phyloP scores from a whole-genome alignment of 768 basidiomycete species.

The Leccinum obscurum region DNA sequence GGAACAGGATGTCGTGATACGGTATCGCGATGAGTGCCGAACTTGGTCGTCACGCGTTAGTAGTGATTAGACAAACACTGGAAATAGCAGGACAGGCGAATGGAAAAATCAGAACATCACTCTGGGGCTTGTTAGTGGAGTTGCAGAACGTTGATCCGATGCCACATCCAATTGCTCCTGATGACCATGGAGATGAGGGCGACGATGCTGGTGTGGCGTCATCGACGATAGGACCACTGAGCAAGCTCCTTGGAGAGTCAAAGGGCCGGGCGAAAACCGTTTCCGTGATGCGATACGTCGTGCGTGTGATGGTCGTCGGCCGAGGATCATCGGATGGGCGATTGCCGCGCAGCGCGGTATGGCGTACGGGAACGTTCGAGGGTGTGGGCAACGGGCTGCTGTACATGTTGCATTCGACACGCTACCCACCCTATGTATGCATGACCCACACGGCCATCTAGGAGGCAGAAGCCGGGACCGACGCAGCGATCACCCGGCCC shows the following conservation, averaged over 20 bases:
- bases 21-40: not conserved
- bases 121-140: not conserved
- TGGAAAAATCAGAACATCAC: not conserved
- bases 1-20: not conserved
- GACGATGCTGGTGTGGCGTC: not conserved
- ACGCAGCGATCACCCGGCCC: not conserved
- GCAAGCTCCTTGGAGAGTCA: not conserved
- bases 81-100: not conserved
- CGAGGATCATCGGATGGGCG: not conserved
- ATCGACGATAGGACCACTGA: not conserved
- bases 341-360: not conserved
- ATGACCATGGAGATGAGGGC: not conserved
- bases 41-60: not conserved
- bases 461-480: not conserved
- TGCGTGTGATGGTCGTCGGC: not conserved
- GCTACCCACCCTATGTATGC: not conserved
- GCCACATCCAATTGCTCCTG: not conserved
- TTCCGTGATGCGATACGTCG: not conserved
- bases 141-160: not conserved
- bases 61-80: not conserved
- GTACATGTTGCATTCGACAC: not conserved
- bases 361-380: not conserved
- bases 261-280: not conserved
- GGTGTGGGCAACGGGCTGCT: not conserved
- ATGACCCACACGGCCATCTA: not conserved